Evolutionary conservation across 2,329 filamentous ascomycete genomes (phyloP).

Genomic region (Pseudopyricularia cyperi): DNA sequence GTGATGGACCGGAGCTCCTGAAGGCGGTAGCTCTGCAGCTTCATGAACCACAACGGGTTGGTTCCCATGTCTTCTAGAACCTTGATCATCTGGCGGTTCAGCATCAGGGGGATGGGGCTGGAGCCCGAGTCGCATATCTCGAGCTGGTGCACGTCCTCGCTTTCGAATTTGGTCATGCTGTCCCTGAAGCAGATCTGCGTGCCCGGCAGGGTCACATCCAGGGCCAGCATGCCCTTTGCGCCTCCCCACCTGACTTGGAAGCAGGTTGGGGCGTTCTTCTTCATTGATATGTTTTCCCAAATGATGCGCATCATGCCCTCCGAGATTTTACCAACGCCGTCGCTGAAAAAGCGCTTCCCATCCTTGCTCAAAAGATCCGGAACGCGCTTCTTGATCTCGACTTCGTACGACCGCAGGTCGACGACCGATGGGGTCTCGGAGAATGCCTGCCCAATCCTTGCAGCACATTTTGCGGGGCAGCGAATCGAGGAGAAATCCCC

Average conservation of each 20-base stretch:
- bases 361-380: constrained; percentile 36
- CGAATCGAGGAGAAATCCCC: constrained; percentile 37
- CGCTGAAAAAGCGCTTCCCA: constrained; percentile 53
- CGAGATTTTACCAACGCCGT: constrained; percentile 69
- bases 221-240: constrained; percentile 65
- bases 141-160: constrained; percentile 37
- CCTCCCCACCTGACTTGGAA: constrained; percentile 66
- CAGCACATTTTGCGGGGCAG: constrained; percentile 42
- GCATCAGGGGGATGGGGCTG: constrained; percentile 52
- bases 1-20: constrained; percentile 46
- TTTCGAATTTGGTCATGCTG: constrained; percentile 72
- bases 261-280: constrained; percentile 41
- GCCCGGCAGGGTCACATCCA: constrained; percentile 49
- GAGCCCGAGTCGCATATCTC: constrained; percentile 62
- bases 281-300: constrained; percentile 37
- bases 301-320: constrained; percentile 43
- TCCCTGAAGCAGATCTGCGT: constrained; percentile 47
- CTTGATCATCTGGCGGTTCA: constrained; percentile 76
- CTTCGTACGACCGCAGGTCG: constrained; percentile 24
- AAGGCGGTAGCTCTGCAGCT: constrained; percentile 51
- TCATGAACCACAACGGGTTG: constrained; percentile 42
- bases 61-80: constrained; percentile 71
- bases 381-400: constrained; percentile 20
- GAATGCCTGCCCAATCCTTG: constrained; percentile 54
- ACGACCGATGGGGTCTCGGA: constrained; percentile 60